Evolutionary conservation across 352 stramenopile species (phyloP).

Genomic region (Pythium coloratum): DNA sequence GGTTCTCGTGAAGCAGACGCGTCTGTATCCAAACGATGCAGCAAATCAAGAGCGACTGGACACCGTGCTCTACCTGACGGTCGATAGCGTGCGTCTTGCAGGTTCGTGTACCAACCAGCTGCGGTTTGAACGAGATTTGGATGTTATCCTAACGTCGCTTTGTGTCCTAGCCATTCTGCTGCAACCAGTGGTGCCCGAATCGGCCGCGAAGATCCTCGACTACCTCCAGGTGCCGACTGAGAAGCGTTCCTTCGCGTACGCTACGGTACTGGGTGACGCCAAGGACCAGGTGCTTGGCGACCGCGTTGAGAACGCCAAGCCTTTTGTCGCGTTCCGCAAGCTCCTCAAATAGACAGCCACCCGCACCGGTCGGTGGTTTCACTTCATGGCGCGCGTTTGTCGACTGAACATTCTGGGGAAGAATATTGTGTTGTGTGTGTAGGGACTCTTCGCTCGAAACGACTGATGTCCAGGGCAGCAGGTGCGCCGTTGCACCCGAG

Average conservation of each 20-base stretch:
- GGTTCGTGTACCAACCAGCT: conserved; percentile 34
- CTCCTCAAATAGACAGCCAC: conserved; percentile 36
- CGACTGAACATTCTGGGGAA: not conserved
- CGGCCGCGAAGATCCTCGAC: conserved; percentile 64
- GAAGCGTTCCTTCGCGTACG: conserved; percentile 55
- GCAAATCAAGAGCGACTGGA: conserved; percentile 48
- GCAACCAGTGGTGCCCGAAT: conserved; percentile 62
- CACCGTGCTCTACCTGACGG: conserved; percentile 70
- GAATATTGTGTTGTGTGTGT: not conserved
- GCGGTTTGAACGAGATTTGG: not conserved
- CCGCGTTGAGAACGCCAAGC: conserved; percentile 52
- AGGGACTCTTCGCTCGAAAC: not conserved
- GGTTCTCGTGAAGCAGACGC: conserved; percentile 69
- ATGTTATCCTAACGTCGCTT: conserved; percentile 3
- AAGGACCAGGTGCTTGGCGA: conserved; percentile 35
- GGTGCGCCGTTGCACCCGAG: not conserved
- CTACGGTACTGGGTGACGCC: conserved; percentile 40
- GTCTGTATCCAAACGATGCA: conserved; percentile 31
- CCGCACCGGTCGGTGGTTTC: not conserved
- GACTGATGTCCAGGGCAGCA: not conserved
- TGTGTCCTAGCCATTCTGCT: conserved; percentile 62
- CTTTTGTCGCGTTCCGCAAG: conserved; percentile 72
- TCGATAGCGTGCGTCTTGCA: conserved; percentile 69
- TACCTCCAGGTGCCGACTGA: conserved; percentile 54
- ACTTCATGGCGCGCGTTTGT: not conserved